Conservation (phyloP, 2,329 filamentous ascomycete genomes). For the Leptosphaerulina australis region DNA sequence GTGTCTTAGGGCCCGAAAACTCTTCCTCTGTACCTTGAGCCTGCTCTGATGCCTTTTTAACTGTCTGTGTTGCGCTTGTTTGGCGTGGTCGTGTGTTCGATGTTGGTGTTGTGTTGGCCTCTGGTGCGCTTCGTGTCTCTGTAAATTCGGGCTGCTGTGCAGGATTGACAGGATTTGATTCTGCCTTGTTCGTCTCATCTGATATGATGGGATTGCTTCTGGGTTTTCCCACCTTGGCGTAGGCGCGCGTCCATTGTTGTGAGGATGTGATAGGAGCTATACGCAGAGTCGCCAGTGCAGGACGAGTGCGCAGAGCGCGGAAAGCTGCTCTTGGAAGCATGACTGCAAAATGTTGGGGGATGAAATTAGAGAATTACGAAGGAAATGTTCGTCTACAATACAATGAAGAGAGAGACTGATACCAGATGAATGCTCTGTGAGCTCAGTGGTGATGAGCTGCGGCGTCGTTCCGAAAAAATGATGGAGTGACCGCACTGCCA, state of each 20-base stretch:
- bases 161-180: slow-evolving; percentile 33
- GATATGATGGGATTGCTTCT: slow-evolving; percentile 34
- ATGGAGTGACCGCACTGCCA: not conserved
- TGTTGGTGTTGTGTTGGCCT: slow-evolving; percentile 28
- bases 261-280: slow-evolving; percentile 36
- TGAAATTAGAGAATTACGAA: not conserved
- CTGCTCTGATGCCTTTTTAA: slow-evolving; percentile 28
- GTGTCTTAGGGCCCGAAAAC: slow-evolving; percentile 43
- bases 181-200: slow-evolving; percentile 34
- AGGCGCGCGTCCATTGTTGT: slow-evolving; percentile 35
- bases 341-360: not conserved
- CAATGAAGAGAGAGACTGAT: not conserved
- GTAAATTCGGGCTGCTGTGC: slow-evolving; percentile 47
- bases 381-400: not conserved
- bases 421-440: not conserved
- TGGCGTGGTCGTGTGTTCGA: slow-evolving; percentile 24
- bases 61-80: slow-evolving; percentile 24
- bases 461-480: slow-evolving; percentile 1
- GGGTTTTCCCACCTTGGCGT: slow-evolving; percentile 24
- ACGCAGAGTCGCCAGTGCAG: slow-evolving; percentile 35
- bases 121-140: slow-evolving; percentile 25
- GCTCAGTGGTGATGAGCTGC: not conserved
- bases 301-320: slow-evolving; percentile 41
- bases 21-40: slow-evolving; percentile 38
- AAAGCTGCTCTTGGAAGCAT: slow-evolving; percentile 48